Conservation (phyloP, 106 monocot genomes). For the Alisma plantagoaquatica region DNA sequence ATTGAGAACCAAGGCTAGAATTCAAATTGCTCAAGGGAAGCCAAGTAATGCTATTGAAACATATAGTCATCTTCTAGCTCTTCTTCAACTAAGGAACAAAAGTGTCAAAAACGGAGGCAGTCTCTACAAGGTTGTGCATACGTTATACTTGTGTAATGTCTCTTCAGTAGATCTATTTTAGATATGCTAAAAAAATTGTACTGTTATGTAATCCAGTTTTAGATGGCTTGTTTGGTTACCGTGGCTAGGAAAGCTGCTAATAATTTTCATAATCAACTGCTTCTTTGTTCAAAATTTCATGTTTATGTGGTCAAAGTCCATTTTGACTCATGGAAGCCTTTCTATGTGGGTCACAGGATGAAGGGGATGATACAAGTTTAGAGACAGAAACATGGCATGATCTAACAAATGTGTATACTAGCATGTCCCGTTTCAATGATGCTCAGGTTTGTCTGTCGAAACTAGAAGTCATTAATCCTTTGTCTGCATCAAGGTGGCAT, state of each 20-base stretch:
- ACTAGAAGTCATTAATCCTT: slow-evolving; percentile 35
- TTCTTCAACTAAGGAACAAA: slow-evolving; percentile 51
- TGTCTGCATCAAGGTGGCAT: slow-evolving; percentile 56
- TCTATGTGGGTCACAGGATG: slow-evolving; percentile 18
- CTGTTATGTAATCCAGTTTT: no score
- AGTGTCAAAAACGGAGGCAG: slow-evolving; percentile 29
- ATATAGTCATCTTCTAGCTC: slow-evolving; percentile 57
- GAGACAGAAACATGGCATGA: slow-evolving; percentile 75
- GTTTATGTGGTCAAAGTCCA: no score
- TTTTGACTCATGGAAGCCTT: no score
- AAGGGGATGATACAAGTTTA: slow-evolving; percentile 30
- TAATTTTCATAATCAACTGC: no score
- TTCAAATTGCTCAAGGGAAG: slow-evolving; percentile 51
- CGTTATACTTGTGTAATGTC: no score
- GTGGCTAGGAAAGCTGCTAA: no score
- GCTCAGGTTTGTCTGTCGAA: slow-evolving; percentile 68
- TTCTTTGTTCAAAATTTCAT: no score
- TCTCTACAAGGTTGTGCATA: slow-evolving; percentile 44
- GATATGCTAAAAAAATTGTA: no score
- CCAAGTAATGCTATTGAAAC: slow-evolving; percentile 54
- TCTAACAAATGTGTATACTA: slow-evolving; percentile 49
- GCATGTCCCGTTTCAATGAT: slow-evolving; percentile 58
- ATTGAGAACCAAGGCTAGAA: slow-evolving; percentile 61
- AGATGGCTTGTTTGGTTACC: no score
- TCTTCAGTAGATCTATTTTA: no score